Evolutionary conservation across 768 basidiomycete species (phyloP).

Genomic region (Suillus decipiens): DNA sequence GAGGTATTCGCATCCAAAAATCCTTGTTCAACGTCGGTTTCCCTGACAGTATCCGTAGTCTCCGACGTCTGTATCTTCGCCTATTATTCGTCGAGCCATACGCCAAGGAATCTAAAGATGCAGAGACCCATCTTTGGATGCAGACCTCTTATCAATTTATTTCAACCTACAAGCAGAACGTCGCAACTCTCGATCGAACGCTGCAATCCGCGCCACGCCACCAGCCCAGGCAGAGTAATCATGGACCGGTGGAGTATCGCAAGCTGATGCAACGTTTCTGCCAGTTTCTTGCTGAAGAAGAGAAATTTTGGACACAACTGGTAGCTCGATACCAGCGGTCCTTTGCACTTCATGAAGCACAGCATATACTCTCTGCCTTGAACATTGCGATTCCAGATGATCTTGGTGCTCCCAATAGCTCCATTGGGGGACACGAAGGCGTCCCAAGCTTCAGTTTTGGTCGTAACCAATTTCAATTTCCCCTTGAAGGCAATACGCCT

Average conservation of each 20-base stretch:
- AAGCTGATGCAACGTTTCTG: slow-evolving; percentile 87
- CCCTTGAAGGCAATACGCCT: slow-evolving; percentile 50
- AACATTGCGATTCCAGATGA: slow-evolving; percentile 51
- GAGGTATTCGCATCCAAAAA: slow-evolving; percentile 56
- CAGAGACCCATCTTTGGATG: slow-evolving; percentile 88
- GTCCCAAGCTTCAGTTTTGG: slow-evolving; percentile 33
- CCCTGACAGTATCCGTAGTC: slow-evolving; percentile 40
- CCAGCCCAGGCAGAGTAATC: slow-evolving; percentile 40
- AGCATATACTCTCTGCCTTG: slow-evolving; percentile 56
- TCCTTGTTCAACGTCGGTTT: slow-evolving; percentile 10
- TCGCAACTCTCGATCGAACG: slow-evolving; percentile 64
- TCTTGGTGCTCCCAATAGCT: slow-evolving; percentile 23
- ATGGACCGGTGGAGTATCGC: slow-evolving; percentile 78
- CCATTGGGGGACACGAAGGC: slow-evolving; percentile 21
- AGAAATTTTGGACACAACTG: slow-evolving; percentile 87
- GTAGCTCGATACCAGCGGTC: slow-evolving; percentile 72
- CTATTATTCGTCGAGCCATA: slow-evolving; percentile 70
- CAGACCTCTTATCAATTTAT: slow-evolving; percentile 89
- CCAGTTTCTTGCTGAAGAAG: slow-evolving; percentile 87
- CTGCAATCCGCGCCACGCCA: slow-evolving; percentile 44
- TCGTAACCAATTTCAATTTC: slow-evolving; percentile 66
- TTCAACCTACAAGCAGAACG: slow-evolving; percentile 74
- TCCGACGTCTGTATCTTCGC: slow-evolving; percentile 69
- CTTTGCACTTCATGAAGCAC: slow-evolving; percentile 69
- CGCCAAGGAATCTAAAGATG: slow-evolving; percentile 74